Evolutionary conservation across 495 filamentous ascomycete species (phyloP), one percentile per base, ranked within the genome.

Genomic region (Cairneyella variabilis): DNA sequence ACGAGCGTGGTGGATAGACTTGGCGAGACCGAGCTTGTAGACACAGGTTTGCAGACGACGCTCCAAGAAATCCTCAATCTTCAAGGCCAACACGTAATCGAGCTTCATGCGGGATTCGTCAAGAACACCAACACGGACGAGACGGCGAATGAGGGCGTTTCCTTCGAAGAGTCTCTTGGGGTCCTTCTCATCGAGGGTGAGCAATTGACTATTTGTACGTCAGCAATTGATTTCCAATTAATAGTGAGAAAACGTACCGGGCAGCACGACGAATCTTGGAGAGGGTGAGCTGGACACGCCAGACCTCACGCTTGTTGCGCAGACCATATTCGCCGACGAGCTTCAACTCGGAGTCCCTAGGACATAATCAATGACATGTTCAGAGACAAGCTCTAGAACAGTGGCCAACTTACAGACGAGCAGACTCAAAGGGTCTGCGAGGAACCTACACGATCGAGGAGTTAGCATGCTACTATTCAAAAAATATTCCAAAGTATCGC

Each of bases 201-300:
- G 88, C 70, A 98, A 91, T 80, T 97, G 89, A 93, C 91, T 96
- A 67, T 28, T 37, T n/a, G 52, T 58, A 64, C n/a, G 61, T 62
- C 44, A 58, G 54, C 41, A 18, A 18, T 36, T 3, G 45, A n/a
- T n/a, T n/a, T 16, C 2, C 9, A 27, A 54, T 21, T 6, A 32
- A 17, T 54, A 22, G 27, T 58, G 37, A 54, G 64, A 44, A 37
- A 52, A 63, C 85, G 70, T 89, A 96, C 91, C 93, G 93, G 73
- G 93, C 93, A 85, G 93, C 93, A 95, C 93, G 95, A 89, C 93
- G 91, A 68, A 98, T 97, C 85, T 98, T 98, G 76, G 93, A 98
- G 62, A 98, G 90, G 58, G 91, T 96, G 74, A 97, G 88, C 84
- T 89, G 85, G 67, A 98, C 93, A 76, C 93, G 90, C 93, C 93